A percentile compares a stretch with the other conserved stretches of the same genome.
These are phyloP conservation scores for Leccinum longicurvipes DNA, from an alignment of 768 basidiomycete species.

Conservation along the genomic window DNA sequence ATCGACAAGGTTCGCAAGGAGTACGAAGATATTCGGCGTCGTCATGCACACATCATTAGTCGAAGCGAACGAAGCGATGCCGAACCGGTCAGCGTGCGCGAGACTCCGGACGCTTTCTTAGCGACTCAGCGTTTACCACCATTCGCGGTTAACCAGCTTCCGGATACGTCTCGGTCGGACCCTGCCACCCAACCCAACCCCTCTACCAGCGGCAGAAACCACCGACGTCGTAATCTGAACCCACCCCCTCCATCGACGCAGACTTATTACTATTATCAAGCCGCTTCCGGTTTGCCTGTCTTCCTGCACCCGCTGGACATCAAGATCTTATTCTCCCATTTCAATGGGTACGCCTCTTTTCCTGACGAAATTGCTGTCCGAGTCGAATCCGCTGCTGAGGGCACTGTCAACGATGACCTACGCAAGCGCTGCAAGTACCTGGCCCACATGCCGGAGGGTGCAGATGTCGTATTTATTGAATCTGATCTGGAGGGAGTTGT, in stretches of 20 bases:
- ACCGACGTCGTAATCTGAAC: conserved; percentile 74
- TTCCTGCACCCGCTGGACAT: conserved; percentile 97
- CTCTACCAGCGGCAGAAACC: conserved; percentile 36
- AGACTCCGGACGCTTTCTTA: conserved; percentile 61
- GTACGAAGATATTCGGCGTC: conserved; percentile 50
- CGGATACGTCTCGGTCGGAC: conserved; percentile 2
- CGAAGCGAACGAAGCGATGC: conserved; percentile 24
- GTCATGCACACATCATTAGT: conserved; percentile 15
- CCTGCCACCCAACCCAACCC: conserved; percentile 2
- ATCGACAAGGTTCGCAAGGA: conserved; percentile 63
- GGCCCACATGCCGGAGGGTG: conserved; percentile 84
- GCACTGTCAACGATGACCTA: conserved; percentile 88
- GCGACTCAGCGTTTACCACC: conserved; percentile 36
- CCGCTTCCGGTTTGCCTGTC: conserved; percentile 83
- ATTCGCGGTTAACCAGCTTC: conserved; percentile 8
- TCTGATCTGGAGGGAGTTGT: conserved; percentile 79
- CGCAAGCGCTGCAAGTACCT: conserved; percentile 96
- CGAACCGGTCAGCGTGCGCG: conserved; percentile 21
- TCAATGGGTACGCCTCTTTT: conserved; percentile 74
- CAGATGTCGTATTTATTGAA: conserved; percentile 93
- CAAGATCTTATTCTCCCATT: conserved; percentile 85
- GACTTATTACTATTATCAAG: conserved; percentile 95
- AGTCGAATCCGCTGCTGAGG: conserved; percentile 73
- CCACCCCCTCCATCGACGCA: conserved; percentile 84
- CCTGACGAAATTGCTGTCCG: conserved; percentile 77